Conservation (phyloP, 148 eudicot genomes). For the Dysphania ambrosioides region DNA sequence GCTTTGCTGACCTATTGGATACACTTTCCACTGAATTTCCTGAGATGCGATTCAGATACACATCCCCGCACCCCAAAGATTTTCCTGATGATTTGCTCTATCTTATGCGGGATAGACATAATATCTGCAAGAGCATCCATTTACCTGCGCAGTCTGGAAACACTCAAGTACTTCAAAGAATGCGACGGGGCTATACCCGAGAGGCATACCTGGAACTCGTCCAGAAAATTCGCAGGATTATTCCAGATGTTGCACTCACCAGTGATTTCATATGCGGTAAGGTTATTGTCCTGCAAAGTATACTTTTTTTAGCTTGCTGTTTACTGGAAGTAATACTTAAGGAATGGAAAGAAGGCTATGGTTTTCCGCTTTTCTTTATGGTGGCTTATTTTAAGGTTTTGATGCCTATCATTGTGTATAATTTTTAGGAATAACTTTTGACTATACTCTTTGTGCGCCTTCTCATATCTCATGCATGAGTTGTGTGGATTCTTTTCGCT, state of each 20-base stretch:
- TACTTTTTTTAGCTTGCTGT: slow-evolving; percentile 1
- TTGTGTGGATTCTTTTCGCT: background rate
- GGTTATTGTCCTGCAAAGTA: slow-evolving; percentile 17
- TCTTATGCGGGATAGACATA: slow-evolving; percentile 81
- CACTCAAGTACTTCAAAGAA: slow-evolving; percentile 74
- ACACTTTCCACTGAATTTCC: slow-evolving; percentile 81
- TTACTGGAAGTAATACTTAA: background rate
- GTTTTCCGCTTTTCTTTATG: background rate
- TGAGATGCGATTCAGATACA: slow-evolving; percentile 92
- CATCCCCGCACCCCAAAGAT: slow-evolving; percentile 99
- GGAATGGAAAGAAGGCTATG: background rate
- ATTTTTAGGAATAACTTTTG: background rate
- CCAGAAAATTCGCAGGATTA: slow-evolving; percentile 63
- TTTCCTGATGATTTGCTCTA: slow-evolving; percentile 86
- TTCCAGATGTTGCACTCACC: slow-evolving; percentile 91
- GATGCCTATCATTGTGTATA: background rate
- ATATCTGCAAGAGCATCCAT: slow-evolving; percentile 89
- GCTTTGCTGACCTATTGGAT: slow-evolving; percentile 91
- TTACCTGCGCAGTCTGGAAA: slow-evolving; percentile 95
- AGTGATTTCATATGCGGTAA: slow-evolving; percentile 99
- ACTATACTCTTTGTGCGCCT: background rate
- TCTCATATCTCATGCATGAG: background rate
- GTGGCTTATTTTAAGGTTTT: background rate
- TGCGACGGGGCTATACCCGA: slow-evolving; percentile 90
- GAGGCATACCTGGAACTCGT: slow-evolving; percentile 95